Percentiles rank a stretch among this genome's conserved stretches.
These are phyloP conservation scores for Colletotrichum graminicola DNA, from an alignment of 2,329 filamentous ascomycete species.

Conservation along the genomic window DNA sequence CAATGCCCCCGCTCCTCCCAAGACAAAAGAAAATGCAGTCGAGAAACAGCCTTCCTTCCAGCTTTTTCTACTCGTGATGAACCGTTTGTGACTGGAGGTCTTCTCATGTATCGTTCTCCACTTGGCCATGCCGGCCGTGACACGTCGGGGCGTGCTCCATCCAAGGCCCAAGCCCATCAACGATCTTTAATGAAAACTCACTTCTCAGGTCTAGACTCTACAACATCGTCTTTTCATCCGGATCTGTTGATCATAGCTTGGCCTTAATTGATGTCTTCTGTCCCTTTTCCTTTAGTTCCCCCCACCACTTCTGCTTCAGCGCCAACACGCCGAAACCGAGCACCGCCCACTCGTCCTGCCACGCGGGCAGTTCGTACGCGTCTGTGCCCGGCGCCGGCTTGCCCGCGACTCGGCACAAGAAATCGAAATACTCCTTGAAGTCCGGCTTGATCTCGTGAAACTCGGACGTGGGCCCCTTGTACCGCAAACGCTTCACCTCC, in stretches of 20 bases:
- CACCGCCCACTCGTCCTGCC: slow-evolving; percentile 55
- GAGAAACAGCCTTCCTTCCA: too few species aligned
- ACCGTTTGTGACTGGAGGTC: too few species aligned
- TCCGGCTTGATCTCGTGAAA: slow-evolving; percentile 51
- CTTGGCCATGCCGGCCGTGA: too few species aligned
- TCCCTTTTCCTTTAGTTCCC: slow-evolving; percentile 46
- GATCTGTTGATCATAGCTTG: slow-evolving; percentile 4
- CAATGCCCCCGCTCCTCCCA: too few species aligned
- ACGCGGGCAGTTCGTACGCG: slow-evolving; percentile 56
- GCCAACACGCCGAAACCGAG: slow-evolving; percentile 49
- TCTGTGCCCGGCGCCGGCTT: slow-evolving; percentile 53
- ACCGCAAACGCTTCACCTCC: slow-evolving; percentile 49
- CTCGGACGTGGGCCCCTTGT: slow-evolving; percentile 48
- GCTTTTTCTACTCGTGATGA: too few species aligned
- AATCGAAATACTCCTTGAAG: slow-evolving; percentile 55
- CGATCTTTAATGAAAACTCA: too few species aligned
- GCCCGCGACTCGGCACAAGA: slow-evolving; percentile 55
- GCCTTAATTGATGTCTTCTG: slow-evolving; percentile 31
- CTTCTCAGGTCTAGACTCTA: background rate
- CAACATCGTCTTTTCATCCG: too few species aligned
- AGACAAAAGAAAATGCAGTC: too few species aligned
- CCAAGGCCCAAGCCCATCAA: too few species aligned
- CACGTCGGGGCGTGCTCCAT: too few species aligned
- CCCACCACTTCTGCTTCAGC: slow-evolving; percentile 49
- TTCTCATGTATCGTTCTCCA: too few species aligned